A percentile compares a stretch with the other conserved stretches of the same genome.
phyloP scores from a whole-genome alignment of 2,329 filamentous ascomycete species.

The Monilinia fructicola region DNA sequence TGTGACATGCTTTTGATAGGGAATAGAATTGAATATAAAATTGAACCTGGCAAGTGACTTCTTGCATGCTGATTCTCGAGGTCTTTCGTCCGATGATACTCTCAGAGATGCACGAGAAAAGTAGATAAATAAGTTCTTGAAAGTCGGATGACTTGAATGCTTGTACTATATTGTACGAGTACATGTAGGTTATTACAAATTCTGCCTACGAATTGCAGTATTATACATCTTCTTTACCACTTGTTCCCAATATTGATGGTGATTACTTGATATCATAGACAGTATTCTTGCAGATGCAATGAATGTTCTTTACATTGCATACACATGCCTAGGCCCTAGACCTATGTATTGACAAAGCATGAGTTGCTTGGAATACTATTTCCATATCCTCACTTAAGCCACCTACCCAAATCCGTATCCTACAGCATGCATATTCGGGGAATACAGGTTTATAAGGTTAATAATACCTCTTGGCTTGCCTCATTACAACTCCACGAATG shows the following conservation, averaged over 20 bases:
- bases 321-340: not conserved
- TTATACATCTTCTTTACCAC: not conserved
- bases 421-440: not conserved
- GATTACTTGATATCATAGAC: not conserved
- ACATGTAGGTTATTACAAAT: not conserved
- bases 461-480: not conserved
- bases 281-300: slow-evolving; percentile 17
- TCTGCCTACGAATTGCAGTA: not conserved
- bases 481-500: not conserved
- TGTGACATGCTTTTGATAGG: slow-evolving; percentile 13
- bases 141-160: slow-evolving; percentile 22
- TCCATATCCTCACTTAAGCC: not conserved
- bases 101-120: not conserved
- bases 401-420: not conserved
- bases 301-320: not conserved
- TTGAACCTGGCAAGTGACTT: slow-evolving; percentile 23
- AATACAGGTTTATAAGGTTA: not conserved
- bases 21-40: slow-evolving; percentile 3
- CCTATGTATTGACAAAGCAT: not conserved
- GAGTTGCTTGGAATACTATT: not conserved
- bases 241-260: not conserved
- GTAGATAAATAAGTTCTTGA: not conserved
- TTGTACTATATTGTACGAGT: slow-evolving; percentile 1
- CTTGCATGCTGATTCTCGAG: slow-evolving; percentile 19
- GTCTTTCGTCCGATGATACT: slow-evolving; percentile 19